Conservation (phyloP, 2,329 filamentous ascomycete species). For the Colletotrichum sp. region DNA sequence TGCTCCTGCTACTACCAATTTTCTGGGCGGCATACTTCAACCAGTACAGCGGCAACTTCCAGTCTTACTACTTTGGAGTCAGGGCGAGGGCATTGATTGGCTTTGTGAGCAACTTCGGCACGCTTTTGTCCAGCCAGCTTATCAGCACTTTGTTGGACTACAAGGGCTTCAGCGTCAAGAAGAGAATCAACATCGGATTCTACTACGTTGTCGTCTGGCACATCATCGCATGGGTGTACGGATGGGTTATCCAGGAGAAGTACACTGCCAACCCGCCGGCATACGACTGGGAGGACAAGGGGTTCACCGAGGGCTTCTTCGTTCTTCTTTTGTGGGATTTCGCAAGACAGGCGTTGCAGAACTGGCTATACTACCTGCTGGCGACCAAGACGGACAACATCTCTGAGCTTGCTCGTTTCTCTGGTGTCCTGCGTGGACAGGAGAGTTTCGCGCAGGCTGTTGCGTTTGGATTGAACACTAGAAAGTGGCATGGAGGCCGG, state of each 20-base stretch:
- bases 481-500: constrained; percentile 39
- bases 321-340: constrained; percentile 55
- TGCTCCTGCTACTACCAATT: constrained; percentile 25
- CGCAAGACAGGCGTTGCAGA: constrained; percentile 56
- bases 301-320: constrained; percentile 52
- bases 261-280: constrained; percentile 46
- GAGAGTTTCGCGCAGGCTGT: constrained; percentile 46
- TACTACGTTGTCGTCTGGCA: constrained; percentile 51
- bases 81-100: constrained; percentile 51
- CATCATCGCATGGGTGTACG: constrained; percentile 54
- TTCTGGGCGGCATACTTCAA: constrained; percentile 34
- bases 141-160: constrained; percentile 51
- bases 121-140: constrained; percentile 46
- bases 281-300: constrained; percentile 44
- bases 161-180: constrained; percentile 37
- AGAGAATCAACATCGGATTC: constrained; percentile 46
- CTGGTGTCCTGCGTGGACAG: constrained; percentile 43
- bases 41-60: constrained; percentile 49
- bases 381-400: constrained; percentile 61
- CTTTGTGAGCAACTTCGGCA: constrained; percentile 39
- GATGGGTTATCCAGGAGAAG: constrained; percentile 57
- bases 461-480: constrained; percentile 42
- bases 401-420: constrained; percentile 50
- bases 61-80: constrained; percentile 43
- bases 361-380: constrained; percentile 61